Evolutionary conservation across 495 filamentous ascomycete species (phyloP), one percentile per base, ranked within the genome.

Genomic region (Tuber aestivum): DNA sequence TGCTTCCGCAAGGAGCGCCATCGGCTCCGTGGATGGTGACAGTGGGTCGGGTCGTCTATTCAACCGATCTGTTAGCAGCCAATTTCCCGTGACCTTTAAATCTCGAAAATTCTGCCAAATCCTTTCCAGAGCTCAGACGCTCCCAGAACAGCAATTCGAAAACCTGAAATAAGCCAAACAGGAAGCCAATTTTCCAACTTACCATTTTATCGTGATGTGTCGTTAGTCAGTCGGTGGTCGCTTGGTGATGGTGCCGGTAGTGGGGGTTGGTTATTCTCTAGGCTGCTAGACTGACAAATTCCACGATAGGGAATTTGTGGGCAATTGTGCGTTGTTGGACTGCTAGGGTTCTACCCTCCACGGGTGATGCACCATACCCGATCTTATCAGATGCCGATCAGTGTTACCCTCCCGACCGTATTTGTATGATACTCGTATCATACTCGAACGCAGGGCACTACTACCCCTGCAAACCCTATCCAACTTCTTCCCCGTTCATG

Each of bases 1-100:
- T 94, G 83, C 90, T 89, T 84, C 92, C 92, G 87, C 90, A 92
- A 87, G 95, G 87, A 86, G 91, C 89, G 87, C 95, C 96, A 90
- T 97, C 94, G 85, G 92, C 93, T 85, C 89, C 88, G 88, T 97
- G 89, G 87, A 99, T 93, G 84, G 93, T 92, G 86, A 97, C 94
- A 83, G 94, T 97, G 82, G 95, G 95, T 87, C 94, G 89, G 84
- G 91, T 93, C 87, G 94, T 92, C 94, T 97, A 95, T 35, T 65
- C 56, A 65, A 35, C 35, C 12, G 4, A 65, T 65, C 56, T 1
- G 14, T 65, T 32, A 65, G 56, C 56, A 65, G 32, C 56, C 56
- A 65, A 65, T 65, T 35, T 35, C 14, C 56, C 56, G 32, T 18
- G 14, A 27, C 12, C 14, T 7, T 65, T 35, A 65, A 65, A 65